Percentiles rank a stretch among this genome's conserved stretches.
These are phyloP conservation scores for Conticribra weissflogii DNA, from an alignment of 108 stramenopile species.

Conservation along the genomic window DNA sequence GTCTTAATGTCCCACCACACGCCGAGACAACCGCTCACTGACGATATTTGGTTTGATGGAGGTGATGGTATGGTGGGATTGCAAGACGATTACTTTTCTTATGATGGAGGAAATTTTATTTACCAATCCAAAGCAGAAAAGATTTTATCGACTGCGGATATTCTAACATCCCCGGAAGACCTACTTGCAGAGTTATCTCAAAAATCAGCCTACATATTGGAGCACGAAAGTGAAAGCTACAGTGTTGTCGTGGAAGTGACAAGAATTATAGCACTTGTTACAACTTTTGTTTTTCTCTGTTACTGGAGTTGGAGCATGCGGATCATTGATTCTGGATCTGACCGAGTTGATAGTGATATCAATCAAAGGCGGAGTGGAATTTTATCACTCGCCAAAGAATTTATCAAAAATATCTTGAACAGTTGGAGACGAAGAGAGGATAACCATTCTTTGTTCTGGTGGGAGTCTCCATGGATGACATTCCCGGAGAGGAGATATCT, in stretches of 20 bases:
- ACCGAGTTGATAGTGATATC: neutral
- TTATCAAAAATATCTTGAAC: slow-evolving; percentile 12
- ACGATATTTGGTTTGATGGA: slow-evolving; percentile 31
- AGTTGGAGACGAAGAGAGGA: slow-evolving; percentile 23
- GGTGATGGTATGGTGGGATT: slow-evolving; percentile 7
- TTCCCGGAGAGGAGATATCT: slow-evolving; percentile 84
- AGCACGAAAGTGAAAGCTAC: slow-evolving; percentile 55
- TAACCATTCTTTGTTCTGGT: slow-evolving; percentile 53
- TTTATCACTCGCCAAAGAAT: neutral
- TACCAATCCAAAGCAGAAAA: slow-evolving; percentile 28
- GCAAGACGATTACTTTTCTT: slow-evolving; percentile 14
- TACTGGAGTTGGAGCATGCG: slow-evolving; percentile 72
- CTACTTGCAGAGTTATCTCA: slow-evolving; percentile 50
- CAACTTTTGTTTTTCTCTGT: slow-evolving; percentile 56
- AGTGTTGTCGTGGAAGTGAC: slow-evolving; percentile 46
- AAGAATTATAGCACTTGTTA: slow-evolving; percentile 48
- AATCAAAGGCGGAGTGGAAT: slow-evolving; percentile 8
- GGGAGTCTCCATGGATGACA: slow-evolving; percentile 76
- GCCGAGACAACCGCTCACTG: slow-evolving; percentile 16
- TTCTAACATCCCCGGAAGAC: slow-evolving; percentile 31
- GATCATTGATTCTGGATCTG: neutral
- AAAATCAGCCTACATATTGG: slow-evolving; percentile 55
- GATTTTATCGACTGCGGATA: slow-evolving; percentile 37
- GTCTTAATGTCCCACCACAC: slow-evolving; percentile 43
- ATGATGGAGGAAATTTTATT: slow-evolving; percentile 11